These are phyloP conservation scores for Mycena maculata DNA, from an alignment of 768 basidiomycete genomes.

Conservation along the genomic window DNA sequence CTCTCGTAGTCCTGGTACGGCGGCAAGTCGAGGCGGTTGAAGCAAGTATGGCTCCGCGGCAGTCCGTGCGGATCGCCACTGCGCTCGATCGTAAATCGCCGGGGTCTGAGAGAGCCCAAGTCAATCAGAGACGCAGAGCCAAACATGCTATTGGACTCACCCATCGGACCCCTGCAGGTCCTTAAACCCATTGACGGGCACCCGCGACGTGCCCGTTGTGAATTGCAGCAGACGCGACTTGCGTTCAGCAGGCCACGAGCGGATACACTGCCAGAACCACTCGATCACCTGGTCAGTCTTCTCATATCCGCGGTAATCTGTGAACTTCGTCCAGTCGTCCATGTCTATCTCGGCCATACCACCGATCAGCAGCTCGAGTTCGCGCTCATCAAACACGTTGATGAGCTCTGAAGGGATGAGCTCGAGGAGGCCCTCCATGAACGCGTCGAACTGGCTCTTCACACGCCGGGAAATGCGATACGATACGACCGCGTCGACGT, in stretches of 20 bases:
- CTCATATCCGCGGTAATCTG: conserved; percentile 90
- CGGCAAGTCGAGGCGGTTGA: conserved; percentile 90
- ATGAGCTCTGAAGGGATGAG: conserved; percentile 86
- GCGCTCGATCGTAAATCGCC: conserved; percentile 95
- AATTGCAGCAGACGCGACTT: conserved; percentile 91
- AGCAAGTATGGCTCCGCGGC: conserved; percentile 94
- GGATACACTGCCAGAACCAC: conserved; percentile 96
- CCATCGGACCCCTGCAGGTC: conserved; percentile 95
- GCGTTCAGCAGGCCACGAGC: conserved; percentile 90
- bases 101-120: conserved; percentile 51
- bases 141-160: not conserved
- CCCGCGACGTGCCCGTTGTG: conserved; percentile 86
- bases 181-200: conserved; percentile 94
- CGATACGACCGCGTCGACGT: conserved; percentile 80
- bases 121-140: not conserved
- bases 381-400: conserved; percentile 91
- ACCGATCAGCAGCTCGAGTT: conserved; percentile 89
- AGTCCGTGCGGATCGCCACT: conserved; percentile 89
- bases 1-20: conserved; percentile 91
- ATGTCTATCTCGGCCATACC: conserved; percentile 95
- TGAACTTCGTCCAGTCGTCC: conserved; percentile 95
- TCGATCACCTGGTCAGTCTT: conserved; percentile 90
- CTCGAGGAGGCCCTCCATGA: conserved; percentile 88
- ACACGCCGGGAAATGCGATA: conserved; percentile 88
- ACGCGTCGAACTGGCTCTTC: conserved; percentile 85